Evolutionary conservation across 2,329 filamentous ascomycete genomes (phyloP), one percentile per base, ranked within the genome.

Genomic region (Herpotrichia juniperi): DNA sequence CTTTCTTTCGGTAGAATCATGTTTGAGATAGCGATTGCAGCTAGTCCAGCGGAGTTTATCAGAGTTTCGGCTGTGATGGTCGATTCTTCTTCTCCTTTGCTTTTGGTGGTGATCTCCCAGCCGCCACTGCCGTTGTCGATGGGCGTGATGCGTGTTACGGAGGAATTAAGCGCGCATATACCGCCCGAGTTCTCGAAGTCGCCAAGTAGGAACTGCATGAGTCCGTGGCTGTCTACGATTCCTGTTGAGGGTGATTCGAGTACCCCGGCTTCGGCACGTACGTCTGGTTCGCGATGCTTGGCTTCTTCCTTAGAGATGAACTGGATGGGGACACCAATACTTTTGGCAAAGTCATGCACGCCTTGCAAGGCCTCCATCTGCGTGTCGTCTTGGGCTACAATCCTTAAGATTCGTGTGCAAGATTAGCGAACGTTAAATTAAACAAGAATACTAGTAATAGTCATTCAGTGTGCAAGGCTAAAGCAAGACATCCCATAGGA

Each of bases 191-290:
- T 85, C 70, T 93, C 88, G 51, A 96, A 89, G 39, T 86, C 80
- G 2, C 88, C 91, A 54, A 88, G 84, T 14, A 99, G 79, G 64
- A 84, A 87, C 30, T 88, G 79, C 93, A 97, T 97, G 46, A 93
- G 80, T 0, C 84, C 81, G 69, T 99, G 93, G 4, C 85, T 90
- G 72, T 97, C 93, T 4, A 99, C 81, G 62, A 99, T 97, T 1
- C 94, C 94, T 0, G 93, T 97, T 1, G 86, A 88, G 0, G 89
- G 85, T 58, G 87, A 91, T 74, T 96, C 91, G n/a, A 97, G 82
- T 2, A 92, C 86, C 4, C 90, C 93, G 0, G 81, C 80, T 40
- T 80, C 77, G 2, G 90, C 91, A 10, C 82, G 80, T 2, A 97
- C 91, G 24, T 85, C 85, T 0, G 93, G 92, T 67, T 97, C 93